phyloP scores from a whole-genome alignment of 495 filamentous ascomycete species.

The Penicillium malachiteum region DNA sequence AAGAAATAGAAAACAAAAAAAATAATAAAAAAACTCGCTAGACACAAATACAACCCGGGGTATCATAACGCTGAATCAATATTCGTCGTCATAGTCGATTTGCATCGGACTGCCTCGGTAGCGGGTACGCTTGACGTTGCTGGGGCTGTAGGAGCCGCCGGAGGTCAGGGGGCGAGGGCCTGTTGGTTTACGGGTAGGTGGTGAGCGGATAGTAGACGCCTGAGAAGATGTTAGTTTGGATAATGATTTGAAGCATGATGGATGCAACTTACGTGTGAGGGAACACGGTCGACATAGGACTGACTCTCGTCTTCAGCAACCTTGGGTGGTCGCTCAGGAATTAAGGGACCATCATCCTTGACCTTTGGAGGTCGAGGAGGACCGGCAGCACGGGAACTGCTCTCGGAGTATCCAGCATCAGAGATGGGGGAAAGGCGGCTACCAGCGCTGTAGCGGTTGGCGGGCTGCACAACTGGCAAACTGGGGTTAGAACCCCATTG shows the following conservation, averaged over 20 bases:
- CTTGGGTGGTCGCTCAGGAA: constrained; percentile 50
- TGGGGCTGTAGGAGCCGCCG: constrained; percentile 46
- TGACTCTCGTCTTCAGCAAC: constrained; percentile 36
- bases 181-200: constrained; percentile 53
- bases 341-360: constrained; percentile 51
- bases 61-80: constrained; percentile 32
- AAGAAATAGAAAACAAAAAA: constrained; percentile 9
- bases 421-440: constrained; percentile 54
- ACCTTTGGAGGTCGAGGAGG: constrained; percentile 55
- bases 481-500: constrained; percentile 68
- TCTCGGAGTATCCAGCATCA: constrained; percentile 50
- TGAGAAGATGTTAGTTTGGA: constrained; percentile 11
- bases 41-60: constrained; percentile 23
- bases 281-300: constrained; percentile 40
- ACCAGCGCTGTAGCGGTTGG: constrained; percentile 44
- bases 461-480: constrained; percentile 39
- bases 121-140: constrained; percentile 42
- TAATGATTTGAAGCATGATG: background rate
- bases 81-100: constrained; percentile 44
- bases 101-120: constrained; percentile 51
- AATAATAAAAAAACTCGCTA: constrained; percentile 17
- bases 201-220: constrained; percentile 46
- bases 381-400: constrained; percentile 32
- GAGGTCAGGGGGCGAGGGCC: constrained; percentile 53
- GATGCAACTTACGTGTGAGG: constrained; percentile 35